Evolutionary conservation across 2,329 filamentous ascomycete genomes (phyloP).

Genomic region (Colletotrichum echinochloae): DNA sequence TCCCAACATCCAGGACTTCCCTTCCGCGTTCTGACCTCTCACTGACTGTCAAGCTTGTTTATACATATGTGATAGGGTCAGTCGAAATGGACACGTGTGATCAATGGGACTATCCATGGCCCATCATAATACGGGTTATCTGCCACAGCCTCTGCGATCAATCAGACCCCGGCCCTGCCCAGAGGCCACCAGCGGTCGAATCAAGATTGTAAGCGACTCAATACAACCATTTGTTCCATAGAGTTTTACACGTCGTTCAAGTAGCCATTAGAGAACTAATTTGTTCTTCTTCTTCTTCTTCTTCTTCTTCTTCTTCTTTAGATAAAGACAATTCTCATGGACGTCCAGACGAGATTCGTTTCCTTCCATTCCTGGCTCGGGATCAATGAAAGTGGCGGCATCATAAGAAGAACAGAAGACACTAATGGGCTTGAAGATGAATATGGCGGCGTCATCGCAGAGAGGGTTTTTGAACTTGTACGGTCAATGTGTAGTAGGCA

Average conservation of each 20-base stretch:
- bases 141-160: background rate
- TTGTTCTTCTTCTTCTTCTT: background rate
- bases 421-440: background rate
- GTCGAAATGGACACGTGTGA: background rate
- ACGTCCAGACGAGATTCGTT: no score
- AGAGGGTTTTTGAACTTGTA: background rate
- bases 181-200: background rate
- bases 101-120: no score
- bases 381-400: no score
- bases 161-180: background rate
- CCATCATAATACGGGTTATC: background rate
- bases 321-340: no score
- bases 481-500: background rate
- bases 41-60: no score
- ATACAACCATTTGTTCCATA: background rate
- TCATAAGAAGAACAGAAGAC: background rate
- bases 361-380: no score
- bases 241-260: background rate
- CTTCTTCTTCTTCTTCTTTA: no score
- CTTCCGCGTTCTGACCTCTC: no score
- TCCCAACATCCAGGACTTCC: background rate
- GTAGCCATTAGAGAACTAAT: accelerated
- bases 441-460: no score
- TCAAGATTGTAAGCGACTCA: background rate
- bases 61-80: no score